Percentiles rank a stretch among this genome's conserved stretches.
These are phyloP conservation scores for Lepiota venenata DNA, from an alignment of 768 basidiomycete species.

Conservation along the genomic window DNA sequence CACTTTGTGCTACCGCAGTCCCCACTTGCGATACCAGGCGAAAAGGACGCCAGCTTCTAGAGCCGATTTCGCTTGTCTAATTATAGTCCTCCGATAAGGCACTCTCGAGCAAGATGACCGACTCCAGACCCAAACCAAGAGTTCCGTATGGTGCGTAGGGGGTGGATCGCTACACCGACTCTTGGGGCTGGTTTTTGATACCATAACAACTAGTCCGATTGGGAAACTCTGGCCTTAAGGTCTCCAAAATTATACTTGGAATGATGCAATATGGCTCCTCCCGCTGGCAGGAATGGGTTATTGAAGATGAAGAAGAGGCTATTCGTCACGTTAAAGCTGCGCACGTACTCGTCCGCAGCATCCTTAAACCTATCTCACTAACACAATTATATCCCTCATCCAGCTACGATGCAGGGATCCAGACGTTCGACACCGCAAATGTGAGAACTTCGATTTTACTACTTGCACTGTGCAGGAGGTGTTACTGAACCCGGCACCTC, in stretches of 20 bases:
- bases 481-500: neutral
- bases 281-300: slow-evolving; percentile 47
- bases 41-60: too few species aligned
- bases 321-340: slow-evolving; percentile 47
- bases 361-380: too few species aligned
- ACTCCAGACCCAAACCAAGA: neutral
- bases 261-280: slow-evolving; percentile 56
- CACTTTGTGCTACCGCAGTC: too few species aligned
- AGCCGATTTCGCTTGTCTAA: too few species aligned
- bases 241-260: slow-evolving; percentile 65
- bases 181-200: neutral
- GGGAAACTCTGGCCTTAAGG: slow-evolving; percentile 54
- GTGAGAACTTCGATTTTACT: slow-evolving; percentile 18
- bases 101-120: neutral
- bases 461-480: neutral
- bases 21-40: too few species aligned
- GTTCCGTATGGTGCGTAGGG: neutral
- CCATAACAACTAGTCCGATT: slow-evolving; percentile 38
- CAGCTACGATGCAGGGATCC: slow-evolving; percentile 61
- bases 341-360: slow-evolving; percentile 20
- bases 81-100: too few species aligned
- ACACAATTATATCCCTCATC: neutral
- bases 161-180: neutral
- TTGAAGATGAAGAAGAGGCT: slow-evolving; percentile 45
- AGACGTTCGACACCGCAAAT: slow-evolving; percentile 59